Base-by-base conservation (phyloP, 2,329 filamentous ascomycete genomes). In the Cladosporium sp. region DNA sequence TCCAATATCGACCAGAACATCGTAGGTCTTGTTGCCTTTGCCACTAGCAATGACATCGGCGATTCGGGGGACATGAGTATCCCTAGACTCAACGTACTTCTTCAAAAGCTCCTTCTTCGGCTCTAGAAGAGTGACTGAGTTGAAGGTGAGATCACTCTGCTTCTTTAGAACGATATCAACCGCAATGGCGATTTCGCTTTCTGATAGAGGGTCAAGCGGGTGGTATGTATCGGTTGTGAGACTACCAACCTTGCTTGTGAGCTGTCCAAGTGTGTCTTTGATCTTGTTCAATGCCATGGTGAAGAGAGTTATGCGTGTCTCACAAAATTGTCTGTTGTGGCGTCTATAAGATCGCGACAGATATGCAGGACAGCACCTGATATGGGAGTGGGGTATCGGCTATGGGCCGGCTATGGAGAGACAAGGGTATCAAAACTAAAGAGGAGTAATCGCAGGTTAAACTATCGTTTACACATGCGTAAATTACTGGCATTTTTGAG, bases 21-120 rank as follows among this genome's bases (percentile, higher is more conserved):
- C 92, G 67, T 87, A 93, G 0, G 95, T 87, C 74, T 89, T 90
- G 68, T 91, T 91, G 5, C 88, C 89, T 1, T 86, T 85, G 1
- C 86, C 89, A 76, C 96, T 92, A 29, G 88, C 91, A 4, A 95
- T 91, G 0, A 93, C 84, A 77, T 96, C 92, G 3, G 91, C 92
- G 11, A 91, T 80, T 35, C 86, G 83, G 1, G 87, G 83, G 0
- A 82, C 80, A 11, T 56, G 29, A 11, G 81, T 82, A 23, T 85
- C 78, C 0, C 89, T 86, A 67, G 87, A 82, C 57, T 84, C 87
- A 18, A 96, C 79, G 91, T 91, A 96, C 65, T 84, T 85, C 74
- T 88, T 82, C 90, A 96, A 92, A 73, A 91, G 87, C 56, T 84
- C 87, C 82, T 96, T 96, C 69, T 89, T 89, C 57, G 92, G 92